These are phyloP conservation scores for Plasmodium gonderi DNA, from an alignment of 169 alveolate genomes.

Conservation along the genomic window DNA sequence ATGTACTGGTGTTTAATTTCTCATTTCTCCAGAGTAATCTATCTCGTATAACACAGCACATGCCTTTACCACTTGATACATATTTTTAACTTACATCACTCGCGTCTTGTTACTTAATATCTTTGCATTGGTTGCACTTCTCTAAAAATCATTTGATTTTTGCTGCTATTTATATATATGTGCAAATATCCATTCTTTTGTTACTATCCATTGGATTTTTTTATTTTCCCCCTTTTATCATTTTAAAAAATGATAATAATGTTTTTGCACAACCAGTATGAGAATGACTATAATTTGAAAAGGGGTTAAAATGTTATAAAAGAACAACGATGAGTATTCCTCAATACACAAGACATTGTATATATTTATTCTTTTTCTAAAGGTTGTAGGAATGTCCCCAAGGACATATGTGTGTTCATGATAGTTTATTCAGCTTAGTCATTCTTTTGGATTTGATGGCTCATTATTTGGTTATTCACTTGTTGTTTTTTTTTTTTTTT, in stretches of 20 bases:
- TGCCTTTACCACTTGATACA: too few species aligned
- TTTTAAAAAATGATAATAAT: neutral
- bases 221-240: neutral
- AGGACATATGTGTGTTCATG: neutral
- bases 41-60: too few species aligned
- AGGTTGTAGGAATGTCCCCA: neutral
- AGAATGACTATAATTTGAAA: conserved; percentile 1
- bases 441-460: neutral
- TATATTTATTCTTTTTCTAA: neutral
- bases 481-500: neutral
- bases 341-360: neutral
- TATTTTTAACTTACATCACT: too few species aligned
- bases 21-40: neutral
- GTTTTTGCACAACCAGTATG: neutral
- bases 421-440: neutral
- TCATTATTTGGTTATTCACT: neutral
- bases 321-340: neutral
- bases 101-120: neutral
- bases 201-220: neutral
- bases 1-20: neutral
- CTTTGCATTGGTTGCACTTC: neutral
- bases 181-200: conserved; percentile 4
- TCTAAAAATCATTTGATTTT: neutral
- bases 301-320: neutral
- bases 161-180: neutral